These are phyloP conservation scores for Cenchrus americanus DNA, from an alignment of 176 grass and related monocot genomes.

Conservation along the genomic window DNA sequence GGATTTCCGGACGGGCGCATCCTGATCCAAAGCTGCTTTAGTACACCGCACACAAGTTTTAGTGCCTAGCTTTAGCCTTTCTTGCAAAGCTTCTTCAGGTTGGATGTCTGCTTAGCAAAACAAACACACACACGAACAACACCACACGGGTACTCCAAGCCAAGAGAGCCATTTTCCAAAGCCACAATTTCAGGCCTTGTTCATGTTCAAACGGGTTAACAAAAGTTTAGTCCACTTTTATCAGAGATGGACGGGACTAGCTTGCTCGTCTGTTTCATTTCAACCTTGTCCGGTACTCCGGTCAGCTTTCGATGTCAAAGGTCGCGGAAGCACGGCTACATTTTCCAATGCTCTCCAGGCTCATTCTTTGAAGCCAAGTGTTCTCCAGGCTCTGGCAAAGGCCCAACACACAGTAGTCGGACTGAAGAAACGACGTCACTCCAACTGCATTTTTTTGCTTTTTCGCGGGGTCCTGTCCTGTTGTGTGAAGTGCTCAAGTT, in stretches of 20 bases:
- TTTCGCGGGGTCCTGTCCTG: not conserved
- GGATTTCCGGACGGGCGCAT: slow-evolving; percentile 42
- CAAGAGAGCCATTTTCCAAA: not conserved
- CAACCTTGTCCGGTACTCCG: no score
- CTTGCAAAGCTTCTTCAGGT: slow-evolving; percentile 35
- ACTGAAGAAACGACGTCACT: not conserved
- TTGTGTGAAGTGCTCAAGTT: not conserved
- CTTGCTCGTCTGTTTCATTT: not conserved
- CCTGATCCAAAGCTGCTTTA: slow-evolving; percentile 51
- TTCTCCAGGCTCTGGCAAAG: slow-evolving; percentile 29
- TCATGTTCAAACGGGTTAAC: not conserved
- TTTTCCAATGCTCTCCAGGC: slow-evolving; percentile 4
- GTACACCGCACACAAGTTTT: slow-evolving; percentile 31
- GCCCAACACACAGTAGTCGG: no score
- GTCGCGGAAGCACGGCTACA: slow-evolving; percentile 11
- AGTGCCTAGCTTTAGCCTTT: slow-evolving; percentile 45
- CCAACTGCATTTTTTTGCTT: slow-evolving; percentile 6
- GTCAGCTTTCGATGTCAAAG: slow-evolving; percentile 45
- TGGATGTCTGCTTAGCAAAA: not conserved
- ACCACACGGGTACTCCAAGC: no score
- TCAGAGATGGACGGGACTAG: not conserved
- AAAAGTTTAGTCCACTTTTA: not conserved
- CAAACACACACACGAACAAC: not conserved
- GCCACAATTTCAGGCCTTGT: slow-evolving; percentile 5
- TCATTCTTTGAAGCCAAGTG: not conserved